These are phyloP conservation scores for Phellinidium pouzarii DNA, from an alignment of 1,284 basidiomycete genomes.

Conservation along the genomic window DNA sequence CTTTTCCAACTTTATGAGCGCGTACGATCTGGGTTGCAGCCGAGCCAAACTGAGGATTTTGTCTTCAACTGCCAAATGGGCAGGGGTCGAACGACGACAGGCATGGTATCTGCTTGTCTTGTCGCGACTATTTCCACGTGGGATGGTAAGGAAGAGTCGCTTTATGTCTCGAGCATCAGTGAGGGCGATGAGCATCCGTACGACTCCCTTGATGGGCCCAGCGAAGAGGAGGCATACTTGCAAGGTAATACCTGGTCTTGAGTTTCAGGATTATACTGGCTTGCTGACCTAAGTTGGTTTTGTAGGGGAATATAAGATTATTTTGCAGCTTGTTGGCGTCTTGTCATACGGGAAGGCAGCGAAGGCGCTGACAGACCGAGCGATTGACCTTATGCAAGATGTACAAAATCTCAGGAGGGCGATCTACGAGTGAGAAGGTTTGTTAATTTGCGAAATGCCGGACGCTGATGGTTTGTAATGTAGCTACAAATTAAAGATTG, in stretches of 20 bases:
- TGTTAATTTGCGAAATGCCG: neutral
- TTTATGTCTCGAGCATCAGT: constrained; percentile 34
- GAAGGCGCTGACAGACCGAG: constrained; percentile 87
- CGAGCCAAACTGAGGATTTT: constrained; percentile 60
- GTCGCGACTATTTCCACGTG: constrained; percentile 75
- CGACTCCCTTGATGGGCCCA: constrained; percentile 68
- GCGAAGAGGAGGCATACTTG: constrained; percentile 81
- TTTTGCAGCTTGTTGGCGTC: constrained; percentile 89
- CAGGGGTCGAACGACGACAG: constrained; percentile 80
- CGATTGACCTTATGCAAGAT: constrained; percentile 87
- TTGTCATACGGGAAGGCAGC: constrained; percentile 85
- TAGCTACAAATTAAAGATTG: constrained; percentile 88
- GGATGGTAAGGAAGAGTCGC: constrained; percentile 37
- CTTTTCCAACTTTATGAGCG: constrained; percentile 74
- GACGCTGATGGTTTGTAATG: constrained; percentile 6
- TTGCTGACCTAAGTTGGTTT: constrained; percentile 1
- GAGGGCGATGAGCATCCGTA: constrained; percentile 40
- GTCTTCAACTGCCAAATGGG: constrained; percentile 88
- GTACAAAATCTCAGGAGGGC: constrained; percentile 92
- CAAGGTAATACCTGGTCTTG: constrained; percentile 50
- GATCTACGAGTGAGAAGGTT: constrained; percentile 68
- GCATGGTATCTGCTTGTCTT: constrained; percentile 87
- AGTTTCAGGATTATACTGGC: neutral
- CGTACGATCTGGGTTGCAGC: constrained; percentile 55
- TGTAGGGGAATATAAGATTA: constrained; percentile 93